phyloP scores from a whole-genome alignment of 257 asterid genomes.

The Jasminum sambac region DNA sequence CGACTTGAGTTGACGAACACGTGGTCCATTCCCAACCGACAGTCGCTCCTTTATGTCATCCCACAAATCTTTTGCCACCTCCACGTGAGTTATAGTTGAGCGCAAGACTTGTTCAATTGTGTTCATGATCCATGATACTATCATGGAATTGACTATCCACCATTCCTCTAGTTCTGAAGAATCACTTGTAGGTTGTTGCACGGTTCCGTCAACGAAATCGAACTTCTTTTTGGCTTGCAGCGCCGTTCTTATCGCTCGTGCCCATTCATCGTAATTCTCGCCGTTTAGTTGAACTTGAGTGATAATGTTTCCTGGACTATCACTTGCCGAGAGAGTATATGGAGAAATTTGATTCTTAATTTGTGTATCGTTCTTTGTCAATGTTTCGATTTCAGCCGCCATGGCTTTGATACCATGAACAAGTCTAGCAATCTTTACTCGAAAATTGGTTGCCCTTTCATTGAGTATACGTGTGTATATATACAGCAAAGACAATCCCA shows the following conservation, averaged over 20 bases:
- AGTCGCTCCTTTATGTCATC: slow-evolving; percentile 8
- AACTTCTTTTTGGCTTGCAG: slow-evolving; percentile 18
- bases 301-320: slow-evolving; percentile 11
- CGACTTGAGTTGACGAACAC: background rate
- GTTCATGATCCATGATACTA: slow-evolving; percentile 29
- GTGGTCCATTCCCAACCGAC: slow-evolving; percentile 13
- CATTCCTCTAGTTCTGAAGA: slow-evolving; percentile 10
- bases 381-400: too few relatives aligned
- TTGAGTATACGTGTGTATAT: too few relatives aligned
- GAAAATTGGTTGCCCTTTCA: too few relatives aligned
- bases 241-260: background rate
- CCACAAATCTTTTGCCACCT: slow-evolving; percentile 14
- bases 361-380: too few relatives aligned
- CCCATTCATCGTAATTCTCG: slow-evolving; percentile 31
- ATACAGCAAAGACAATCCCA: too few relatives aligned
- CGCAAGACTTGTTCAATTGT: slow-evolving; percentile 21
- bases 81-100: slow-evolving; percentile 19
- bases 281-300: slow-evolving; percentile 13
- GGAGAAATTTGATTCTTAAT: too few relatives aligned
- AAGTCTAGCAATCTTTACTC: too few relatives aligned
- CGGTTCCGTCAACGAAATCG: slow-evolving; percentile 23
- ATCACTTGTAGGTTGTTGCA: background rate
- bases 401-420: too few relatives aligned
- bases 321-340: background rate
- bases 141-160: slow-evolving; percentile 21